Conservation (phyloP, 179 eudicot species). For the Beta corolliflora region DNA sequence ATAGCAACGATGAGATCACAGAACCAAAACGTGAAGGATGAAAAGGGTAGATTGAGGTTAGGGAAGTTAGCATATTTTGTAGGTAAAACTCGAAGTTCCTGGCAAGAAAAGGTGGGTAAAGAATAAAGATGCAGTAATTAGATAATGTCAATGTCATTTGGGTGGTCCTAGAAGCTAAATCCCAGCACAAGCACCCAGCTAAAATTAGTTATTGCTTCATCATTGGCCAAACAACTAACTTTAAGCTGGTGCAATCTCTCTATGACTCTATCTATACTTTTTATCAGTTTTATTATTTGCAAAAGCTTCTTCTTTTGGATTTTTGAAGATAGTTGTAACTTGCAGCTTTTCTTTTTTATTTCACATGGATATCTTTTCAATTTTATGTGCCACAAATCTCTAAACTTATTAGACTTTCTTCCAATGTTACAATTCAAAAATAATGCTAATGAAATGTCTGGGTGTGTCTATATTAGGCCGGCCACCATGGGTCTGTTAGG, state of each 20-base stretch:
- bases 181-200: not conserved
- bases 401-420: too few relatives aligned
- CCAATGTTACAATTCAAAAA: too few relatives aligned
- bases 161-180: not conserved
- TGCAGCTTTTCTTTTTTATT: too few relatives aligned
- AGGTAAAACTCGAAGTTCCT: not conserved
- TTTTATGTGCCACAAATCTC: too few relatives aligned
- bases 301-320: too few relatives aligned
- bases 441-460: too few relatives aligned
- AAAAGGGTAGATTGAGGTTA: not conserved
- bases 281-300: too few relatives aligned
- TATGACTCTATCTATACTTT: too few relatives aligned
- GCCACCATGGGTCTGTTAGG: too few relatives aligned
- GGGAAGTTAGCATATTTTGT: not conserved
- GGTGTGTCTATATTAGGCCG: too few relatives aligned
- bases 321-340: too few relatives aligned
- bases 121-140: not conserved
- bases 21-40: not conserved
- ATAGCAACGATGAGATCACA: not conserved
- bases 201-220: not conserved
- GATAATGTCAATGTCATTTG: conserved; percentile 13
- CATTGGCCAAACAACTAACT: not conserved
- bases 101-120: not conserved
- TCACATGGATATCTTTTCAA: too few relatives aligned
- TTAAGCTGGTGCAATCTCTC: not conserved